phyloP scores from a whole-genome alignment of 805 yeast genomes.

The Yarrowia yakushimensis region DNA sequence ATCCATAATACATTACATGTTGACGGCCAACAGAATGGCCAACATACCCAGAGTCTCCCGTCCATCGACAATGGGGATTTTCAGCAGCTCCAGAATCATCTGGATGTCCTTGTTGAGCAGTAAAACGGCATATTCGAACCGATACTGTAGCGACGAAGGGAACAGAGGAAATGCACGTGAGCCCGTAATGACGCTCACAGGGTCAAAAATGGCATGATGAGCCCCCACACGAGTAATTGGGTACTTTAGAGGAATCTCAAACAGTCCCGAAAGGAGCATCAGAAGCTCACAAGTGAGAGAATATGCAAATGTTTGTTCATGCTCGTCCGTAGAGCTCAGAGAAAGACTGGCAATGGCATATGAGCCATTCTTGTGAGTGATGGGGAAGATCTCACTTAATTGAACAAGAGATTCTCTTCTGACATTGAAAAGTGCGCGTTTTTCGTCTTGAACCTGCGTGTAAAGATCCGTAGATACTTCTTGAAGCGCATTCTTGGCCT shows the following conservation, averaged over 20 bases:
- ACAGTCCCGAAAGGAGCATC: conserved; percentile 7
- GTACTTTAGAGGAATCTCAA: conserved; percentile 14
- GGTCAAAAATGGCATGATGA: conserved; percentile 12
- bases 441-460: background rate
- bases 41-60: conserved; percentile 21
- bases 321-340: background rate
- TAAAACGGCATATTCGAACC: conserved; percentile 14
- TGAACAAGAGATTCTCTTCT: background rate
- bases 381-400: background rate
- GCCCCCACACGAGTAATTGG: conserved; percentile 9
- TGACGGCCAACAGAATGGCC: conserved; percentile 17
- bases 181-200: conserved; percentile 17
- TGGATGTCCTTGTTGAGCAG: conserved; percentile 21
- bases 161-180: conserved; percentile 16
- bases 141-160: conserved; percentile 14
- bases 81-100: conserved; percentile 13
- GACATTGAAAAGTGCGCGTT: background rate
- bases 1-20: background rate
- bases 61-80: conserved; percentile 20
- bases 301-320: conserved; percentile 21
- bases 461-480: background rate
- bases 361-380: background rate
- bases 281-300: conserved; percentile 21
- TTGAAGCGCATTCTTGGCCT: background rate
- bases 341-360: conserved; percentile 10